A percentile compares a stretch with the other conserved stretches of the same genome.
Conservation (phyloP, 352 stramenopile genomes). For the Plasmopara viticola region DNA sequence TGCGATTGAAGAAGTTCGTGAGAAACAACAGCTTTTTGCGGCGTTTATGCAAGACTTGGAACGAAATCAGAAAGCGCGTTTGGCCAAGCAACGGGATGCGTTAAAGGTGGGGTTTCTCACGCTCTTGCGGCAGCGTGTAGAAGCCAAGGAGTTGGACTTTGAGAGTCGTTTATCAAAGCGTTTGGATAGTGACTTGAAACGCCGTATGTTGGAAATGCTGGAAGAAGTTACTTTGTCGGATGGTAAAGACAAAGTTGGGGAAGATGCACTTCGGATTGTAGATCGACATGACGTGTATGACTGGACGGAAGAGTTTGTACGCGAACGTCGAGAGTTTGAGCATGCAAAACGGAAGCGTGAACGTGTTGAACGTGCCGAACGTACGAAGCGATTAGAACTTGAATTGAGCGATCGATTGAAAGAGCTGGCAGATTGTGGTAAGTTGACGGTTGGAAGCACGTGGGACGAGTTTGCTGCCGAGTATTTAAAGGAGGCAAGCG, state of each 20-base stretch:
- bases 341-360: slow-evolving; percentile 40
- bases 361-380: slow-evolving; percentile 35
- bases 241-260: slow-evolving; percentile 14
- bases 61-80: slow-evolving; percentile 42
- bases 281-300: slow-evolving; percentile 60
- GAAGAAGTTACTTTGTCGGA: slow-evolving; percentile 26
- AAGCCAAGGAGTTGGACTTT: slow-evolving; percentile 27
- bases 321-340: slow-evolving; percentile 39
- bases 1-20: slow-evolving; percentile 51
- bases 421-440: slow-evolving; percentile 4
- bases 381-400: slow-evolving; percentile 27
- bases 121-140: slow-evolving; percentile 29
- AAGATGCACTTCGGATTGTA: slow-evolving; percentile 23
- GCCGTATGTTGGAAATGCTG: slow-evolving; percentile 34
- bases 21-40: slow-evolving; percentile 65
- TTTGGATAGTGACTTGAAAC: slow-evolving; percentile 44
- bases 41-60: slow-evolving; percentile 59
- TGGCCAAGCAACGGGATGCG: slow-evolving; percentile 34
- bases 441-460: slow-evolving; percentile 22
- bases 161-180: slow-evolving; percentile 18
- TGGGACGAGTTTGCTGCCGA: slow-evolving; percentile 24
- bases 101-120: slow-evolving; percentile 38
- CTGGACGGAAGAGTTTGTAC: slow-evolving; percentile 48
- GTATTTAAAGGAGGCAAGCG: slow-evolving; percentile 10
- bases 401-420: slow-evolving; percentile 30